Conservation (phyloP, 2,329 filamentous ascomycete genomes). For the Penicillium freii region DNA sequence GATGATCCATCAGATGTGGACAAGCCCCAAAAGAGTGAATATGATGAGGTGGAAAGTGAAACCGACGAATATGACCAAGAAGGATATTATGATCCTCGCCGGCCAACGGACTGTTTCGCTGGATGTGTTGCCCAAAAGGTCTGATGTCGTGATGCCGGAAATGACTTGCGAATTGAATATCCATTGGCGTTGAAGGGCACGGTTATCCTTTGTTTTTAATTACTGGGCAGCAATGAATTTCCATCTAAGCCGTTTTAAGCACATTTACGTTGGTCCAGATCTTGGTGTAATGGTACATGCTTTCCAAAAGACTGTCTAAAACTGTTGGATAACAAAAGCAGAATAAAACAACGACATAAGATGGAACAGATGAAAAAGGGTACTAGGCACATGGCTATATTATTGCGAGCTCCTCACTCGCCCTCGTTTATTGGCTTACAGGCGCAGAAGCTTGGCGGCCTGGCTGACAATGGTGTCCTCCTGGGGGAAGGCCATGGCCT, state of each 20-base stretch:
- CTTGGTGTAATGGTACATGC: conserved; percentile 27
- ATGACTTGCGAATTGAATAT: not conserved
- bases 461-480: conserved; percentile 84
- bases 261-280: conserved; percentile 17
- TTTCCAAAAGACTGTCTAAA: conserved; percentile 27
- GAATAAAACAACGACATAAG: conserved; percentile 25
- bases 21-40: conserved; percentile 4
- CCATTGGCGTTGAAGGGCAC: not conserved
- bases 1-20: conserved; percentile 7
- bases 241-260: conserved; percentile 12
- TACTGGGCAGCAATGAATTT: not conserved
- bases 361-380: conserved; percentile 30
- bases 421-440: conserved; percentile 52
- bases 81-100: conserved; percentile 53
- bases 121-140: conserved; percentile 35
- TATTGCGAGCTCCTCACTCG: conserved; percentile 23
- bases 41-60: conserved; percentile 64
- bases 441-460: conserved; percentile 80
- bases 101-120: conserved; percentile 50
- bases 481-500: conserved; percentile 93
- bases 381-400: conserved; percentile 38
- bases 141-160: not conserved
- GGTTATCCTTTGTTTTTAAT: not conserved
- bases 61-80: conserved; percentile 61
- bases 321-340: conserved; percentile 20